Evolutionary conservation across 169 alveolate genomes (phyloP), one percentile per base, ranked within the genome.

Genomic region (Plasmodium coatneyi): DNA sequence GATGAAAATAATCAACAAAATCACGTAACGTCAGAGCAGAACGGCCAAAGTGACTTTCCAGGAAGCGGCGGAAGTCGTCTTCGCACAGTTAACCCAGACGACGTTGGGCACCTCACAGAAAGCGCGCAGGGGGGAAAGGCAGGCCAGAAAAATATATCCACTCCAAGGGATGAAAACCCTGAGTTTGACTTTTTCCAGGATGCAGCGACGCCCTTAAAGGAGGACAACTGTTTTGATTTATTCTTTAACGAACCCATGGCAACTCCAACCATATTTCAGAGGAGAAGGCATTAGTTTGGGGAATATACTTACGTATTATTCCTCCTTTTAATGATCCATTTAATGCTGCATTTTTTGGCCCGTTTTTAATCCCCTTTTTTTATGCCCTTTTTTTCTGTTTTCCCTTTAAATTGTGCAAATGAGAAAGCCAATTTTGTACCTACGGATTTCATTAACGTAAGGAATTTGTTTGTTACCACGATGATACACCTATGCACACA

Each of bases 181-280:
- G 83, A 86, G 12, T 49, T 86, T 36, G 46, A 86, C 66, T 74
- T 54, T 32, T 41, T 71, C 12, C 16, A 9, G 39, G 76, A 74
- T 76, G 80, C 16, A 74, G 28, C n/a, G 28, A 28, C 93, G 16
- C 74, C 93, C 36, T 49, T 76, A 30, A 86, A 86, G 82, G 93
- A 86, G 66, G 93, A 86, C 25, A 86, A 76, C 52, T 74, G 78
- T 14, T 86, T 86, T 76, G 93, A 86, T 86, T 52, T 86, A 19
- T 86, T 86, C 80, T 86, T 86, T 56, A 86, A 70, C 66, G 93
- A 86, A 39, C 66, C 84, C 36, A 52, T 86, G 43, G 93, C 79
- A 74, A 86, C 93, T 30, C 93, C 93, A 72, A 74, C 93, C 30
- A 86, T 86, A 86, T 86, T 86, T 86, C 93, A 76, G 25, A 32